Evolutionary conservation across 495 filamentous ascomycete genomes (phyloP), one percentile per base, ranked within the genome.

Genomic region (Penicillium taxi): DNA sequence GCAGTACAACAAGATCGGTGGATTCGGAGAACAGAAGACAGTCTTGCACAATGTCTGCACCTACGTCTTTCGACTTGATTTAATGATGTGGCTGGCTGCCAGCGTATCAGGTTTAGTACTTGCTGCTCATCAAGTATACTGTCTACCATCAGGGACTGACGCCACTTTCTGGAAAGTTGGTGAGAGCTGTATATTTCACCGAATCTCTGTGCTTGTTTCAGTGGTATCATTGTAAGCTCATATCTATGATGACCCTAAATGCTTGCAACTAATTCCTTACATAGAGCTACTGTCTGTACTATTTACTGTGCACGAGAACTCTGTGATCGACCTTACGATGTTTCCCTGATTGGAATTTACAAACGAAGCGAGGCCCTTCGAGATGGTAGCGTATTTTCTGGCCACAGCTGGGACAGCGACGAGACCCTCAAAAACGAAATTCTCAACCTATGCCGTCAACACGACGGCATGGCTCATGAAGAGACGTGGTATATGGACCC

Each of bases 101-200:
- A 59, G 61, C 25, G 60, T 66, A 2, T 52, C 64, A 1, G 66
- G 66, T 19, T 37, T 68, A n/a, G 56, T 70, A 2, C 54, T 67
- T 9, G 55, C 63, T 9, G 60, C 64, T 2, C 60, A 63, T 29
- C 61, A 68, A 26, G 50, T 54, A 1, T 51, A 54, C 12, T 70
- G 66, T 41, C 53, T 64, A 8, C 50, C 58, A 11, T 50, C 47
- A n/a, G 45, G 48, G 20, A 42, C 39, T 0, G 30, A 44, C 25
- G 57, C 30, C 6, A 42, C 44, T 8, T 66, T 59, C 34, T 69
- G 66, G 64, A 53, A 58, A 32, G 52, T 56, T 6, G 66, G 66
- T 18, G 26, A 49, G 9, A 66, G 64, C 42, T 70, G 66, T 50
- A 55, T 55, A 6, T 58, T 70, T 25, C 62, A 69, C 37, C 50